Evolutionary conservation across 208 protist genomes (phyloP), one percentile per base, ranked within the genome.

Genomic region (Trypanosoma avium): DNA sequence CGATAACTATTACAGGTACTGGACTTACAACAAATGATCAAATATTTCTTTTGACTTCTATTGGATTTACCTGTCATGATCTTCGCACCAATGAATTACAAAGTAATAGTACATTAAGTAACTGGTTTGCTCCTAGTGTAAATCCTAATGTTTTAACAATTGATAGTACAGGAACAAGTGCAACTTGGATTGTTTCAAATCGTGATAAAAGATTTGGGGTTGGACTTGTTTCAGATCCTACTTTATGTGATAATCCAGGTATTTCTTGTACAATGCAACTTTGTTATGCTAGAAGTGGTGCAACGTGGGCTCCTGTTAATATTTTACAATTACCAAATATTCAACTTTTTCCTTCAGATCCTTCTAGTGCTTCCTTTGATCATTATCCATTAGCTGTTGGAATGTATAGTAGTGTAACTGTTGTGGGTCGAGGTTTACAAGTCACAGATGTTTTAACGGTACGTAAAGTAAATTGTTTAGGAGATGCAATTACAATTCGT

Each of bases 331-430:
- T 49, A 26, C 54, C 75, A 3, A 46, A 47, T 13, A 8, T 70
- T 17, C 19, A 67, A 38, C 72, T 94, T 12, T 47, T 81, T n/a
- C 79, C 82, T 33, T 83, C 86, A 7, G 87, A 94, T 73, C 91
- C 88, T 15, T 66, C 67, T 26, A 77, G 66, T 29, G 77, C 80
- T 21, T 54, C 54, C 10, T 93, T 96, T 49, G 87, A 96, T 61
- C 60, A 62, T 48, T 84, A 82, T 60, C 81, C 79, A 42, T 61
- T 92, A 5, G 53, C 71, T 24, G 68, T 89, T 8, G 75, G 77
- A 46, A 82, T 91, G 80, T 96, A 96, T 74, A 75, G 75, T n/a
- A 86, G 86, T 68, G 86, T 78, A 30, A 94, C 84, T n/a, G 86
- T 96, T 45, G 32, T 58, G 26, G 91, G 91, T 22, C 57, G 35